These are phyloP conservation scores for Trametes polyzona DNA, from an alignment of 1,284 basidiomycete genomes.

Conservation along the genomic window DNA sequence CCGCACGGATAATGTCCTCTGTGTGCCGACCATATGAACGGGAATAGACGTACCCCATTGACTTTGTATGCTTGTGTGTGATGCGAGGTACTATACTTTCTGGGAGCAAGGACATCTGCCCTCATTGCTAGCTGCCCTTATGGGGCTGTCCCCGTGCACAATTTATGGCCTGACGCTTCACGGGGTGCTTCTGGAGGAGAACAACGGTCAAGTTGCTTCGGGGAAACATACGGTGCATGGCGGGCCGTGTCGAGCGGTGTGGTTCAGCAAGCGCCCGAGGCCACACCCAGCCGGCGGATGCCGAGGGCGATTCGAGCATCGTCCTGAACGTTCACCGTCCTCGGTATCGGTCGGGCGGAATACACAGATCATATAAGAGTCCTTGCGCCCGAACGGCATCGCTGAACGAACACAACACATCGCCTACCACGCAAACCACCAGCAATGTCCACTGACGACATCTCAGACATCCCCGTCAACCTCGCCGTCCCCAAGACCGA, in stretches of 20 bases:
- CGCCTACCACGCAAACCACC: neutral
- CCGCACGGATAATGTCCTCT: too few relatives aligned
- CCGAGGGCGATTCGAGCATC: slow-evolving; percentile 16
- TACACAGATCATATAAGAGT: neutral
- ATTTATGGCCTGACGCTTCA: too few relatives aligned
- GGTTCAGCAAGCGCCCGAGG: neutral
- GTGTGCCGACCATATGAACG: too few relatives aligned
- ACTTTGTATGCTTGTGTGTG: too few relatives aligned
- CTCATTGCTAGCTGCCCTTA: too few relatives aligned
- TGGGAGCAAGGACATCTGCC: too few relatives aligned
- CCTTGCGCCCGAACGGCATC: neutral
- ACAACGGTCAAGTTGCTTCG: too few relatives aligned
- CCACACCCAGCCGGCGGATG: slow-evolving; percentile 4
- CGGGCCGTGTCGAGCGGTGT: neutral
- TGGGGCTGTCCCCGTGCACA: too few relatives aligned
- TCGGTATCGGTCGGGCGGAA: neutral
- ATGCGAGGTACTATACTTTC: too few relatives aligned
- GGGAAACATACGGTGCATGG: too few relatives aligned
- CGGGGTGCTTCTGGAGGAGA: too few relatives aligned
- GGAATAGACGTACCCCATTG: neutral
- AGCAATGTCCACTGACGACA: slow-evolving; percentile 42
- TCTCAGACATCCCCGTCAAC: slow-evolving; percentile 67
- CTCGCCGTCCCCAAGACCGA: slow-evolving; percentile 67
- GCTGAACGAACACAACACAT: neutral
- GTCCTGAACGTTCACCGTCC: slow-evolving; percentile 18